Percentiles rank a stretch among this genome's conserved stretches.
phyloP scores from a whole-genome alignment of 2,329 filamentous ascomycete species.

The Paraphaeosphaeria sporulosa region DNA sequence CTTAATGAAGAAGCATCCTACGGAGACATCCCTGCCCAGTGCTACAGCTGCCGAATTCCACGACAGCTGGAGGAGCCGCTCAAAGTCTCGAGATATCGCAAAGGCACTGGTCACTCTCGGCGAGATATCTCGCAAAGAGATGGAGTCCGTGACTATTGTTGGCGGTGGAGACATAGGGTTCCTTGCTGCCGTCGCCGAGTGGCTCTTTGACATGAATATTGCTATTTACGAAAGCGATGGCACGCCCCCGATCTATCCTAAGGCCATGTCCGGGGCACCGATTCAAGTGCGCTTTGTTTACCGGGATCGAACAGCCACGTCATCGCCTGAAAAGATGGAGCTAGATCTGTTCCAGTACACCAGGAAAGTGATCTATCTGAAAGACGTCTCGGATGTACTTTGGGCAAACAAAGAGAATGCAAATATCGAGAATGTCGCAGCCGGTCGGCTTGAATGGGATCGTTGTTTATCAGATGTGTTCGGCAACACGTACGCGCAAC shows the following conservation, averaged over 20 bases:
- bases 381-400: slow-evolving; percentile 5
- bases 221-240: neutral
- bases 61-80: slow-evolving; percentile 5
- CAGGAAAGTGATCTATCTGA: neutral
- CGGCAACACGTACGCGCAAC: neutral
- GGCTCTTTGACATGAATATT: slow-evolving; percentile 10
- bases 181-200: slow-evolving; percentile 11
- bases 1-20: neutral
- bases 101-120: slow-evolving; percentile 1
- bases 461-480: slow-evolving; percentile 7
- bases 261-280: neutral
- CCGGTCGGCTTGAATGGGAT: slow-evolving; percentile 2
- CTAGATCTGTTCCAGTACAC: slow-evolving; percentile 2
- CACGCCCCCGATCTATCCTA: neutral
- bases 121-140: neutral
- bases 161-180: slow-evolving; percentile 6
- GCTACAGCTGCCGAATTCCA: neutral
- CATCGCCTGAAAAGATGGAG: neutral
- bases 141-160: slow-evolving; percentile 4
- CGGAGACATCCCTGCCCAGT: neutral
- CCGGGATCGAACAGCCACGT: neutral
- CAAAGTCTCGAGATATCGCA: neutral
- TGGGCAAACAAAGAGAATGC: neutral
- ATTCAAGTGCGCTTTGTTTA: neutral
- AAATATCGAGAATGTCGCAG: neutral